A percentile compares a stretch with the other conserved stretches of the same genome.
phyloP scores from a whole-genome alignment of 768 basidiomycete species.

The Daedaleopsis nitida region DNA sequence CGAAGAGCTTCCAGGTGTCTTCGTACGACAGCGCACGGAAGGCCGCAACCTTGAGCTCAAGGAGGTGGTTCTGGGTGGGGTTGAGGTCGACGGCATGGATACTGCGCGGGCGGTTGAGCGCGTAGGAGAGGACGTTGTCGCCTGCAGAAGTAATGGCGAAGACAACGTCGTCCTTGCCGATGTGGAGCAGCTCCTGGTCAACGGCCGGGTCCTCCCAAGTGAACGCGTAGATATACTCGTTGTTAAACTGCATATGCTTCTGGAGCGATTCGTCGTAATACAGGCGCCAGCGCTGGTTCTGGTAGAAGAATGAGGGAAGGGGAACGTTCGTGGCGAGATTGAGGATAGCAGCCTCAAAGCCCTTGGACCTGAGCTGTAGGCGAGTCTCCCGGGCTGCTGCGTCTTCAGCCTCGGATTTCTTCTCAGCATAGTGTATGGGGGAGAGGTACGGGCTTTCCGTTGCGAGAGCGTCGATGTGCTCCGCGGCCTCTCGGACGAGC shows the following conservation, averaged over 20 bases:
- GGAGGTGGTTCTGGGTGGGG: slow-evolving; percentile 74
- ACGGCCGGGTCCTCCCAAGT: slow-evolving; percentile 73
- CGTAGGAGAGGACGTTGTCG: slow-evolving; percentile 81
- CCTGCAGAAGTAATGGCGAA: slow-evolving; percentile 78
- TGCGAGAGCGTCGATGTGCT: slow-evolving; percentile 35
- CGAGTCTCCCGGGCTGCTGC: slow-evolving; percentile 35
- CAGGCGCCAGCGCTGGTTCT: slow-evolving; percentile 63
- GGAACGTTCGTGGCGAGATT: slow-evolving; percentile 49
- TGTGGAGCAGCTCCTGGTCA: slow-evolving; percentile 64
- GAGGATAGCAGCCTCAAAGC: slow-evolving; percentile 39
- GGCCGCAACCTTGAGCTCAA: slow-evolving; percentile 78
- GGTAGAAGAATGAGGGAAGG: slow-evolving; percentile 66
- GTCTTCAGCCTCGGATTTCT: slow-evolving; percentile 43
- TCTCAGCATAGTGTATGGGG: slow-evolving; percentile 38
- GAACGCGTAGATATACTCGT: slow-evolving; percentile 61
- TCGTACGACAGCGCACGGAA: slow-evolving; percentile 57
- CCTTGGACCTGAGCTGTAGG: slow-evolving; percentile 25
- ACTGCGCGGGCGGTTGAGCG: slow-evolving; percentile 63
- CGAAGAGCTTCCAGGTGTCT: slow-evolving; percentile 71
- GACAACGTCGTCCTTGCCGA: slow-evolving; percentile 64
- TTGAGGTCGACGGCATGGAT: slow-evolving; percentile 80
- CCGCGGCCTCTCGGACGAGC: slow-evolving; percentile 63
- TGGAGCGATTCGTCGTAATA: slow-evolving; percentile 62
- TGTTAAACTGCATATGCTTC: slow-evolving; percentile 66
- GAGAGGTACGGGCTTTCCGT: slow-evolving; percentile 34